phyloP scores from a whole-genome alignment of 2,329 filamentous ascomycete genomes.

The Orbilia oligospora region DNA sequence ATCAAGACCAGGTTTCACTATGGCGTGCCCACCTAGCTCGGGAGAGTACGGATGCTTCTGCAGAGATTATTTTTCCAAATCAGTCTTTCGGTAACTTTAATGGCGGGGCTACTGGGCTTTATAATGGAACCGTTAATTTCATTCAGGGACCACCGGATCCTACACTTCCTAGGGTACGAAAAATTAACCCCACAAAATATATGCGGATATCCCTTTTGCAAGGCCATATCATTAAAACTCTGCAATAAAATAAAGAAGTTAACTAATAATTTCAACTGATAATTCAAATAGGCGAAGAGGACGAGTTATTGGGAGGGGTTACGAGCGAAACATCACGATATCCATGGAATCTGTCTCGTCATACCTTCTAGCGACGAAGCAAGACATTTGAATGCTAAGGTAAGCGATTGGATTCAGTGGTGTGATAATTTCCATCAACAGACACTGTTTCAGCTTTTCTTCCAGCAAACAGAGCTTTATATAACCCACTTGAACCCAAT shows the following conservation, averaged over 20 bases:
- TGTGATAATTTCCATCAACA: neutral
- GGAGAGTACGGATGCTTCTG: neutral
- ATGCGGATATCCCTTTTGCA: no score
- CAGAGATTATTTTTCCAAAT: neutral
- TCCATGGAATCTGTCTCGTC: neutral
- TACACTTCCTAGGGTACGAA: neutral
- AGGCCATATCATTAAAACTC: neutral
- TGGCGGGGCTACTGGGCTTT: neutral
- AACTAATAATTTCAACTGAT: neutral
- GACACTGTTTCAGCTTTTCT: neutral
- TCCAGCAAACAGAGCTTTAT: neutral
- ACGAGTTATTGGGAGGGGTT: neutral
- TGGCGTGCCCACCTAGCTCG: no score
- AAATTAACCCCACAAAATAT: no score
- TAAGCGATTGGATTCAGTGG: neutral
- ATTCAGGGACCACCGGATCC: neutral
- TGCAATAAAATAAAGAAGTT: neutral
- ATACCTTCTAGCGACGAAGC: neutral
- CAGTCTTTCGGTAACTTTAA: neutral
- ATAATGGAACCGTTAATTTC: neutral
- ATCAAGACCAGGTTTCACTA: no score
- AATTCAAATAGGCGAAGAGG: neutral
- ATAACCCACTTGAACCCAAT: neutral
- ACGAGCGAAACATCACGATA: neutral
- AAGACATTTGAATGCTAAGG: neutral